These are phyloP conservation scores for Cystobasidium onofrii DNA, from an alignment of 768 basidiomycete genomes.

Conservation along the genomic window DNA sequence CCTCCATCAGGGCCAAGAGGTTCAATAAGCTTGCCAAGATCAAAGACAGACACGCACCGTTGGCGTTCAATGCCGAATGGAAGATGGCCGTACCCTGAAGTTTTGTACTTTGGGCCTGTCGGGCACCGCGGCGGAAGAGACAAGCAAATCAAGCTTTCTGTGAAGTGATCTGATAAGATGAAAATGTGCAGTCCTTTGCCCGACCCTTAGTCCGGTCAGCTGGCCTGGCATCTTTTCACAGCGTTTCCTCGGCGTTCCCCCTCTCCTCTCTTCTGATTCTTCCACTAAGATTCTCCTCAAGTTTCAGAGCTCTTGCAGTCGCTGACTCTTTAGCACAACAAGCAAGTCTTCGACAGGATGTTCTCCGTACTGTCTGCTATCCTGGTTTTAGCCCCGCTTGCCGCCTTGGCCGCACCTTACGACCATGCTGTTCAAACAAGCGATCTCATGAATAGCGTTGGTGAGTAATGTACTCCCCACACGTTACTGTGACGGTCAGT, in stretches of 20 bases:
- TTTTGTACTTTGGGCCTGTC: neutral
- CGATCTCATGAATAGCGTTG: neutral
- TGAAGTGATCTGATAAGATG: neutral
- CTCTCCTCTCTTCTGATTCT: neutral
- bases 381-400: neutral
- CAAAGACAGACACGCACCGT: neutral
- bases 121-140: neutral
- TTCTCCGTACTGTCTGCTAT: neutral
- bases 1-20: too few relatives aligned
- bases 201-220: neutral
- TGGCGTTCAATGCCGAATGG: neutral
- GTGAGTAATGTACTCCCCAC: neutral
- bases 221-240: neutral
- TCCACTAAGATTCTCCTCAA: neutral
- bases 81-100: neutral
- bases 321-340: too few relatives aligned
- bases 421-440: neutral
- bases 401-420: neutral
- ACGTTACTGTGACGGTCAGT: neutral
- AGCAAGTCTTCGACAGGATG: neutral
- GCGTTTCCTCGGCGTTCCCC: neutral
- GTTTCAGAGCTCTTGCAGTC: too few relatives aligned
- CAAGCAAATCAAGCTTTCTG: neutral
- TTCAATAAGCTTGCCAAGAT: neutral
- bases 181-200: neutral